Evolutionary conservation across 805 yeast species (phyloP), one percentile per base, ranked within the genome.

Genomic region (Wickerhamiella kazuoi): DNA sequence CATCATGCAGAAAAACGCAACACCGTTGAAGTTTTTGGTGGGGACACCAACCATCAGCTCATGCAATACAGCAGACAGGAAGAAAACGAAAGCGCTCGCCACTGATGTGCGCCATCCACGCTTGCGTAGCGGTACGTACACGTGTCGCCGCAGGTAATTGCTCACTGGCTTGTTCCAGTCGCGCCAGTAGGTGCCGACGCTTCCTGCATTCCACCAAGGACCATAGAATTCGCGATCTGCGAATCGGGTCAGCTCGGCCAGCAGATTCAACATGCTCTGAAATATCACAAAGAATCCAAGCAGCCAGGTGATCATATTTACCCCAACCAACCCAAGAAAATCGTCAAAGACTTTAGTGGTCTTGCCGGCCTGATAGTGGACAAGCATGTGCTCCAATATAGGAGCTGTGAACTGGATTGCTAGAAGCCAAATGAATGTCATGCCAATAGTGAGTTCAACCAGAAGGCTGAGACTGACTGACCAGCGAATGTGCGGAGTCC

Each of bases 181-280:
- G 21, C 61, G 54, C 71, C 71, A 67, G 46, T 64, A 67, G 15
- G 65, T 55, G 16, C 64, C 65, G 11, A 67, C 63, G 15, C 69
- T 60, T n/a, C 65, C 63, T 1, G 68, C 60, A 41, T 66, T 66
- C 71, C 71, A 66, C 71, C 71, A 66, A 43, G 65, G 68, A 24
- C 55, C 60, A 41, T 66, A 66, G 50, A 66, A 66, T 7, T 62
- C 60, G 16, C 70, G 55, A 48, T 66, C 71, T 13, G 63, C 68
- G 42, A 66, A 66, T 15, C 59, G 47, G 30, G 65, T 57, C 21
- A 65, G 36, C 45, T 66, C 71, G 4, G 70, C 71, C 13, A 64
- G 44, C 19, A 64, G 50, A 42, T 67, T 66, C 32, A 66, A 54
- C 36, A 49, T 49, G 34, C 63, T 52, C 40, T 66, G 71, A 54